Evolutionary conservation across 139 green algal species (phyloP).

Genomic region (Auxenochlorella pyrenoidosa): DNA sequence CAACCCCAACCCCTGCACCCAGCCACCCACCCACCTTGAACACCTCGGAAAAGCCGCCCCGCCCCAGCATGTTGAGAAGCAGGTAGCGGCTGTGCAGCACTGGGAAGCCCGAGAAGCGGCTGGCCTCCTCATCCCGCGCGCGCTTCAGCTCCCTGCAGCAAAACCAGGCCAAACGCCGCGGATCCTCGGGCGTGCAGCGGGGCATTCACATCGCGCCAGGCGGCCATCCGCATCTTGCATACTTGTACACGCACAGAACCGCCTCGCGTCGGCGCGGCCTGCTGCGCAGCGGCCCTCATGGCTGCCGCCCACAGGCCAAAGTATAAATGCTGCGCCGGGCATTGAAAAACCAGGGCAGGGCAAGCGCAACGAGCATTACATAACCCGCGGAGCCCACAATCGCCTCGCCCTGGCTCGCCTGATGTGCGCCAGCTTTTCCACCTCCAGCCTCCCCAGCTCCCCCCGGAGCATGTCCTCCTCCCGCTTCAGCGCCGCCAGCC

Average conservation of each 20-base stretch:
- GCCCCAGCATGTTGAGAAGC: slow-evolving; percentile 88
- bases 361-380: too few species aligned
- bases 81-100: slow-evolving; percentile 84
- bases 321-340: too few species aligned
- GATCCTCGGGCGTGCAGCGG: too few species aligned
- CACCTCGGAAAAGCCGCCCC: slow-evolving; percentile 96
- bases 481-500: slow-evolving; percentile 74
- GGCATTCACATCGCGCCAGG: too few species aligned
- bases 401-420: slow-evolving; percentile 24
- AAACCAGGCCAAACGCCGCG: not conserved
- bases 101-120: slow-evolving; percentile 68
- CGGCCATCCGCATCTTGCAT: too few species aligned
- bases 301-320: too few species aligned
- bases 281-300: too few species aligned
- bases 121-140: slow-evolving; percentile 81
- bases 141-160: slow-evolving; percentile 64
- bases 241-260: too few species aligned
- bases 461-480: slow-evolving; percentile 79
- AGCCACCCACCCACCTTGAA: slow-evolving; percentile 58
- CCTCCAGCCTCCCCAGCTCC: slow-evolving; percentile 79
- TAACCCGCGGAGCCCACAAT: too few species aligned
- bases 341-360: not conserved
- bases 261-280: not conserved
- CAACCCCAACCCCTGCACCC: not conserved
- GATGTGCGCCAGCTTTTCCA: slow-evolving; percentile 79